Evolutionary conservation across 2,329 filamentous ascomycete species (phyloP).

Genomic region (Cordyceps militaris): DNA sequence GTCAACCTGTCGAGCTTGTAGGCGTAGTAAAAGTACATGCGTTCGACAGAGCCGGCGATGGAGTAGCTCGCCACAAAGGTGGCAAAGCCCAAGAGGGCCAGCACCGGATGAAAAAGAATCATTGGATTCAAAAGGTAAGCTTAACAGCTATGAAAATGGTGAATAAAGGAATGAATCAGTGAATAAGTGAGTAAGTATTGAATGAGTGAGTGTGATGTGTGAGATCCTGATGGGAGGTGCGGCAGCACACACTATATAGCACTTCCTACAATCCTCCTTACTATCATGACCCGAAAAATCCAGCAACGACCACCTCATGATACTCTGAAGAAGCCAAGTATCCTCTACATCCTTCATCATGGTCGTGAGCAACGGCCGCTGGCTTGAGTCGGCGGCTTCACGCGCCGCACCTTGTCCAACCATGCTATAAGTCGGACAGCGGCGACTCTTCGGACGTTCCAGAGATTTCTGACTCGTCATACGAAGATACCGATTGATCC

Average conservation of each 20-base stretch:
- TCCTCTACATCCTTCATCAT: neutral
- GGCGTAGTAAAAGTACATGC: neutral
- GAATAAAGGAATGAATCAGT: neutral
- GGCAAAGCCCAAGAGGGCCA: neutral
- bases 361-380: neutral
- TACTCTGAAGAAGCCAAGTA: neutral
- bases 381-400: neutral
- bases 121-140: neutral
- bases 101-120: neutral
- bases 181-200: neutral
- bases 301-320: neutral
- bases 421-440: neutral
- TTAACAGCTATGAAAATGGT: neutral
- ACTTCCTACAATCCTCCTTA: neutral
- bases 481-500: neutral
- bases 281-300: too few species aligned
- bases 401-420: neutral
- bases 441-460: neutral
- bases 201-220: neutral
- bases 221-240: neutral
- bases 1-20: neutral
- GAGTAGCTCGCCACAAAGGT: neutral
- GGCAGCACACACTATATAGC: neutral
- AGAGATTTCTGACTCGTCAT: neutral
- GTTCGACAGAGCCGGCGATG: neutral